A percentile compares a stretch with the other conserved stretches of the same genome.
Conservation (phyloP, 805 yeast species). For the Zygotorulaspora chibaensis region DNA sequence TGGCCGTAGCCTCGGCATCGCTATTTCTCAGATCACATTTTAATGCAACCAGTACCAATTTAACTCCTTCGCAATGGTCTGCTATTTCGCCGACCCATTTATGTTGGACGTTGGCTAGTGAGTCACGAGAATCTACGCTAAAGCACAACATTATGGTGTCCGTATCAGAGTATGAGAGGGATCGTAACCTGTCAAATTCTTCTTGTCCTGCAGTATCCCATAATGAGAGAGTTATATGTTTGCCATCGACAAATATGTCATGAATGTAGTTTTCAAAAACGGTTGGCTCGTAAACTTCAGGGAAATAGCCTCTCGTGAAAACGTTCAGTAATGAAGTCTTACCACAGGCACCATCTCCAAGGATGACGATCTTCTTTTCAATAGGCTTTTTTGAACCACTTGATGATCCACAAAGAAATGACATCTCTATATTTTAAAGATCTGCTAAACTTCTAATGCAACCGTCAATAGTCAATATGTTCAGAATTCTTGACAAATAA, state of each 20-base stretch:
- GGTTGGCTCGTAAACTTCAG: constrained; percentile 97
- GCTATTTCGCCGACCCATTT: constrained; percentile 97
- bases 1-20: constrained; percentile 45
- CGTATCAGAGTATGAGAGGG: constrained; percentile 89
- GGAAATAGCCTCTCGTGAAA: constrained; percentile 95
- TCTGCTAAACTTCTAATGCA: neutral
- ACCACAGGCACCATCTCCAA: constrained; percentile 99
- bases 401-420: constrained; percentile 30
- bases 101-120: constrained; percentile 88
- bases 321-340: constrained; percentile 92
- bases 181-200: constrained; percentile 91
- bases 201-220: constrained; percentile 99
- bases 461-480: neutral
- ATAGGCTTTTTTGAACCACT: constrained; percentile 42
- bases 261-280: constrained; percentile 97
- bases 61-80: constrained; percentile 95
- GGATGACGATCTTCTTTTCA: constrained; percentile 86
- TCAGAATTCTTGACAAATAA: neutral
- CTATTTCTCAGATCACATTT: constrained; percentile 86
- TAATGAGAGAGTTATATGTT: constrained; percentile 82
- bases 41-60: constrained; percentile 86
- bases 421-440: constrained; percentile 9
- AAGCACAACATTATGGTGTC: constrained; percentile 97
- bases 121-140: constrained; percentile 89
- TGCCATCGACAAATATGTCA: constrained; percentile 92